These are phyloP conservation scores for Kazachstania bromeliacearum DNA, from an alignment of 805 yeast species.

Conservation along the genomic window DNA sequence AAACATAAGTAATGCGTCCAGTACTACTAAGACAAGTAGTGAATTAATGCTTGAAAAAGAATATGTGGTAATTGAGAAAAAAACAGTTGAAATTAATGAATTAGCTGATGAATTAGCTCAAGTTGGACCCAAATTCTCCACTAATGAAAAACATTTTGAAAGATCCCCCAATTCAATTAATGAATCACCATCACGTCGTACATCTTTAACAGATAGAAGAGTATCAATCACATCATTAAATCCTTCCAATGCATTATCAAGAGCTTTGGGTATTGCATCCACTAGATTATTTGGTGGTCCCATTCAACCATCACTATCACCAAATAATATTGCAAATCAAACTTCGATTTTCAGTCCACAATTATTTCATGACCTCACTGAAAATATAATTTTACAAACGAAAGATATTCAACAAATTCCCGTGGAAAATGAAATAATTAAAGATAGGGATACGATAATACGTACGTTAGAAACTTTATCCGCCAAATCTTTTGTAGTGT, in stretches of 20 bases:
- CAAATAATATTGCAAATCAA: slow-evolving; percentile 8
- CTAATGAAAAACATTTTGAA: slow-evolving; percentile 1
- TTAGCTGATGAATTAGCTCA: slow-evolving; percentile 82
- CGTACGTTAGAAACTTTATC: slow-evolving; percentile 60
- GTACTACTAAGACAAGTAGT: slow-evolving; percentile 4
- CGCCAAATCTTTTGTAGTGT: slow-evolving; percentile 84
- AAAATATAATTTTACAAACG: slow-evolving; percentile 23
- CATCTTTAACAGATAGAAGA: slow-evolving; percentile 55
- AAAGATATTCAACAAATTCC: slow-evolving; percentile 12
- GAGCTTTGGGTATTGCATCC: slow-evolving; percentile 81
- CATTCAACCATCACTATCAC: slow-evolving; percentile 20
- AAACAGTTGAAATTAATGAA: slow-evolving; percentile 91
- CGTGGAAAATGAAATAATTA: slow-evolving; percentile 6
- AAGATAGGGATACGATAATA: slow-evolving; percentile 26
- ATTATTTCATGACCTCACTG: slow-evolving; percentile 25
- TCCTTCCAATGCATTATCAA: slow-evolving; percentile 82
- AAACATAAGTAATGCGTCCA: neutral
- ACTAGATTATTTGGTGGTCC: slow-evolving; percentile 67
- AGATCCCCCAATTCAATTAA: neutral
- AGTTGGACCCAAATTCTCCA: slow-evolving; percentile 4
- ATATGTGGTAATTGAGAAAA: slow-evolving; percentile 89
- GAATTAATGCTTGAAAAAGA: slow-evolving; percentile 64
- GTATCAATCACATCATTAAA: slow-evolving; percentile 55
- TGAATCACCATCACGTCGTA: slow-evolving; percentile 33
- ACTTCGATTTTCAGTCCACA: slow-evolving; percentile 20